A percentile compares a stretch with the other conserved stretches of the same genome.
Evolutionary conservation across 2,329 filamentous ascomycete species (phyloP).

Genomic region (Alternaria rosae): DNA sequence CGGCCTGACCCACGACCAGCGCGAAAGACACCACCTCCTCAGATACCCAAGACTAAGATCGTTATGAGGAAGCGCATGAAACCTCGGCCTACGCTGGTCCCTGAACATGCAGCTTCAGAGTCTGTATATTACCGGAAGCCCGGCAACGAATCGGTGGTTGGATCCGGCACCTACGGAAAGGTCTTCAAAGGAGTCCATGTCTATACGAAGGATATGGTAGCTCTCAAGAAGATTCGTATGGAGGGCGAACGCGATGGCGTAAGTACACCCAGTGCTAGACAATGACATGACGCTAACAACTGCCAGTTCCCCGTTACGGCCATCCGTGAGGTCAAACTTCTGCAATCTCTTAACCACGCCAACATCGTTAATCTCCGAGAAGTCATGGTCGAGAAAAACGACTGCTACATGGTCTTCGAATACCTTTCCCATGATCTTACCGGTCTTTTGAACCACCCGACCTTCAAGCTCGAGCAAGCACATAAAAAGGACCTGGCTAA

Average conservation of each 20-base stretch:
- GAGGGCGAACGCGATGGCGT: slow-evolving; percentile 85
- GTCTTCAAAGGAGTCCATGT: slow-evolving; percentile 94
- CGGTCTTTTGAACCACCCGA: slow-evolving; percentile 91
- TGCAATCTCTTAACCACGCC: slow-evolving; percentile 82
- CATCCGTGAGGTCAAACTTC: slow-evolving; percentile 86
- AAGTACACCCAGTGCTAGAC: slow-evolving; percentile 31
- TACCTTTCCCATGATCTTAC: slow-evolving; percentile 97
- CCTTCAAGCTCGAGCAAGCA: slow-evolving; percentile 80
- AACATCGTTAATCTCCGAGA: slow-evolving; percentile 87
- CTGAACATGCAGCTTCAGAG: slow-evolving; percentile 78
- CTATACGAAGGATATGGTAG: slow-evolving; percentile 84
- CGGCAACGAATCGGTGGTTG: slow-evolving; percentile 96
- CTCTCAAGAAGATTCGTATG: slow-evolving; percentile 91
- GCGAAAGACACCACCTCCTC: slow-evolving; percentile 48
- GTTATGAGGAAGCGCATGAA: slow-evolving; percentile 75
- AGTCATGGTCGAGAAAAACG: slow-evolving; percentile 98
- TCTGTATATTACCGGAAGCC: slow-evolving; percentile 95
- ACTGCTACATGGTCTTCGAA: slow-evolving; percentile 99
- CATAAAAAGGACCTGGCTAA: slow-evolving; percentile 94
- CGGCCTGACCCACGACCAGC: slow-evolving; percentile 39
- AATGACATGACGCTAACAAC: slow-evolving; percentile 31
- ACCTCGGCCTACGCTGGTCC: slow-evolving; percentile 71
- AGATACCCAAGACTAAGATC: slow-evolving; percentile 60
- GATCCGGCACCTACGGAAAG: slow-evolving; percentile 94
- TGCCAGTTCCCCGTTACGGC: slow-evolving; percentile 81